phyloP scores from a whole-genome alignment of 768 basidiomycete species.

The Pleurotus platypus region DNA sequence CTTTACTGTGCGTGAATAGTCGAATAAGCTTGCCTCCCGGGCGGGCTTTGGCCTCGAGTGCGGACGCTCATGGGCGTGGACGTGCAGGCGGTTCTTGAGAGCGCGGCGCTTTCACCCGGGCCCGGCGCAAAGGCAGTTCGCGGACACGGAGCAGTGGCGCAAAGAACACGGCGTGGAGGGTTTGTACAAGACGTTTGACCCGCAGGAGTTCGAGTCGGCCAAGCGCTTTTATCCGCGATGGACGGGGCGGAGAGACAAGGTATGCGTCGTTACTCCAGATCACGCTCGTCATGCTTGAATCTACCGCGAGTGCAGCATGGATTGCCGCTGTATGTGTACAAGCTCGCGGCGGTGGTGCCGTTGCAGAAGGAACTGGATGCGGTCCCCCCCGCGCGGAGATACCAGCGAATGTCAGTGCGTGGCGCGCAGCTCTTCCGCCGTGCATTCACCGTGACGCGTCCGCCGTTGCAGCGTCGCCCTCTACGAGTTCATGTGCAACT shows the following conservation, averaged over 20 bases:
- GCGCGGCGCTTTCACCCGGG: slow-evolving; percentile 64
- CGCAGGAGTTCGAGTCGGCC: slow-evolving; percentile 55
- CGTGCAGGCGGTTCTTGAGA: slow-evolving; percentile 75
- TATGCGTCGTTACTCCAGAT: slow-evolving; percentile 18
- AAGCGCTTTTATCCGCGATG: slow-evolving; percentile 74
- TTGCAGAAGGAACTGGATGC: slow-evolving; percentile 60
- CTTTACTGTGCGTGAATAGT: slow-evolving; percentile 48
- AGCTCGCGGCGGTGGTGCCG: slow-evolving; percentile 56
- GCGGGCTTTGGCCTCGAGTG: no score
- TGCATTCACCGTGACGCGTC: neutral
- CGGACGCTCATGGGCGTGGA: neutral
- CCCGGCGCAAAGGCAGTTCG: slow-evolving; percentile 69
- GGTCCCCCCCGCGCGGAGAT: slow-evolving; percentile 49
- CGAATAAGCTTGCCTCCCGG: neutral
- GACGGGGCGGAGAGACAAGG: slow-evolving; percentile 79
- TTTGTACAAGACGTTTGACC: slow-evolving; percentile 58
- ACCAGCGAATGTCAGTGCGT: slow-evolving; percentile 65
- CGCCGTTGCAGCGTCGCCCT: slow-evolving; percentile 46
- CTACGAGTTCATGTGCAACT: slow-evolving; percentile 65
- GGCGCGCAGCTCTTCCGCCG: neutral
- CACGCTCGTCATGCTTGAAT: neutral
- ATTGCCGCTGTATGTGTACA: slow-evolving; percentile 74
- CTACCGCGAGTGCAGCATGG: slow-evolving; percentile 44
- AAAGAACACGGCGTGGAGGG: slow-evolving; percentile 54
- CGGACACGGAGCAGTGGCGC: slow-evolving; percentile 67